Evolutionary conservation across 495 filamentous ascomycete species (phyloP), one percentile per base, ranked within the genome.

Genomic region (Collariella sp.): DNA sequence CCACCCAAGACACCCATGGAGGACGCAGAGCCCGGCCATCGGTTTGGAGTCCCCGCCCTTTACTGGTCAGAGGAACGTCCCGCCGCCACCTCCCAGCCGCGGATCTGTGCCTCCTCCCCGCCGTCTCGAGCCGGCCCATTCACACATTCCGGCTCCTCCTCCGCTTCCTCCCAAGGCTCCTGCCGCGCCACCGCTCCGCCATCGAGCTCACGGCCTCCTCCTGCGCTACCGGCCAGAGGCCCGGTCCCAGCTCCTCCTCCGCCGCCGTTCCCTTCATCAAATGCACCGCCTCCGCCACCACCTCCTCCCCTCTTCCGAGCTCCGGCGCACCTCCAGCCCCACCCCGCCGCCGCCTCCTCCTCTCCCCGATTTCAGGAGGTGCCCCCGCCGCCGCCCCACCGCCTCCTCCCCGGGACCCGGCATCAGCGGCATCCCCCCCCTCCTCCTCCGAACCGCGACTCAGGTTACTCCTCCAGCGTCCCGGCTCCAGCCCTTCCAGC

Each of bases 1-100:
- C 90, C 91, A 35, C 87, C 91, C 2, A 96, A 96, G 69, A 86
- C 82, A 3, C 87, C 89, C 3, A 73, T 90, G 62, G 87, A 91
- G 29, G 87, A 66, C 29, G 64, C 59, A 66, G 69, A 78, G 15
- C 67, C 75, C 18, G 40, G 63, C 36, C 71, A 75, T 26, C 85
- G 74, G 56, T 88, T 86, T 65, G 80, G 78, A 19, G 89, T 96
- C 93, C 26, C 91, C 91, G 16, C 83, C 87, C 19, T 95, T 95
- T 64, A 70, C 78, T 47, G 84, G 85, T 35, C 81, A 85, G 58
- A 75, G 85, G 48, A 82, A 80, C 46, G 66, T 78, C 20, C 87
- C 87, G 26, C 88, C 89, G 15, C 83, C 86, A 51, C 85, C 89
- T 20, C 89, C 89, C 50, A 82, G 75, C 60, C 82, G 87, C 16